Base-by-base conservation (phyloP, 148 eudicot species). In the Vaccinium macrocarpon region DNA sequence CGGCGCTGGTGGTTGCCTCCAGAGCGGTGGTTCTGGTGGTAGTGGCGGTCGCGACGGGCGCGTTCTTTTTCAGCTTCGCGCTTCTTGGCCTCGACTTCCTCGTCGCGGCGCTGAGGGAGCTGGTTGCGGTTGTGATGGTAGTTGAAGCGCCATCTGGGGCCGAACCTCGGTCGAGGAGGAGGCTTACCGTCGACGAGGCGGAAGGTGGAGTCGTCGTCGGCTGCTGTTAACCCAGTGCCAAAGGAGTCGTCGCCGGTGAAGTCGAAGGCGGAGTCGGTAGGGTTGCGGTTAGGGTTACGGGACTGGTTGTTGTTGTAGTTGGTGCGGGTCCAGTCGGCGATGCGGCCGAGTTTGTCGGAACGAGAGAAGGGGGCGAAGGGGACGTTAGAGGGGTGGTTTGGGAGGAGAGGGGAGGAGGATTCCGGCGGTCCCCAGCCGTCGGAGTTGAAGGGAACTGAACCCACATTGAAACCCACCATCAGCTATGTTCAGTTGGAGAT, bases 391-490 rank as follows among this genome's bases (percentile, higher is more conserved):
- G 90, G 89, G 82, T 89, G 91, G 84, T 87, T 92, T 12, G 87
- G 79, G 62, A 91, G 83, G 79, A 85, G 32, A 55, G 85, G 42
- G 27, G 87, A 14, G 81, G 92, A 13, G 81, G 93, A 51, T n/a
- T 96, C 98, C 5, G 89, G 92, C n/a, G 99, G 98, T 2, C 99
- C 99, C 99, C 99, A 96, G 0, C 99, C 99, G 84, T 94, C 98
- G 12, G 97, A 83, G 81, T 94, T 96, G 93, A 91, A 96, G 0
- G 99, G 94, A 0, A 96, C 98, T 1, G 91, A 85, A 21, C 92
- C 94, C 10, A 96, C 76, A 8, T 94, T 94, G 62, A 96, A 94
- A 4, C 88, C 85, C 0, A 79, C 88, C 86, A 91, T 92, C 14
- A 62, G 27, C 38, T 38, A 29, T 0, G 50, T 59, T 80, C 71